These are phyloP conservation scores for Fusarium euwallaceae DNA, from an alignment of 2,329 filamentous ascomycete genomes.

Conservation along the genomic window DNA sequence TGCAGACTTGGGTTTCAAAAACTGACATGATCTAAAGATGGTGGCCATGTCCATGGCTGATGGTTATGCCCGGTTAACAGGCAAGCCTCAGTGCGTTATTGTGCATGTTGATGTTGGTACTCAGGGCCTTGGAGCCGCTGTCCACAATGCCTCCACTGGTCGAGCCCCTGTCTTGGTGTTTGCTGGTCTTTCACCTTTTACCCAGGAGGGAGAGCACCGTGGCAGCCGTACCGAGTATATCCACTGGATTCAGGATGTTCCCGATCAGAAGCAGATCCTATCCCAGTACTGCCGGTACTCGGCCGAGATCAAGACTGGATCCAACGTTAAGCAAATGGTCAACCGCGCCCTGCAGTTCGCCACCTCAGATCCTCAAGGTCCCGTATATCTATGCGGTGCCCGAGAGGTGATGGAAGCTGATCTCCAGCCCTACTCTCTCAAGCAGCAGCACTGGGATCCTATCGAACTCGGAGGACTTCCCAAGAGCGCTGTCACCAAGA, in stretches of 20 bases:
- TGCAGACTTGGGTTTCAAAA: background rate
- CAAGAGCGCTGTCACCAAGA: slow-evolving; percentile 64
- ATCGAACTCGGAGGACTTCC: slow-evolving; percentile 75
- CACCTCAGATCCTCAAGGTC: slow-evolving; percentile 80
- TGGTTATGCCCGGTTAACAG: slow-evolving; percentile 80
- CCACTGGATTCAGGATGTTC: slow-evolving; percentile 88
- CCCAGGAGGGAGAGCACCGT: slow-evolving; percentile 81
- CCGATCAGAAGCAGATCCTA: slow-evolving; percentile 84
- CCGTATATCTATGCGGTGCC: slow-evolving; percentile 83
- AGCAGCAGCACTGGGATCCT: slow-evolving; percentile 78
- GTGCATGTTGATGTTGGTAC: slow-evolving; percentile 87
- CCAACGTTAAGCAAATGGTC: slow-evolving; percentile 91
- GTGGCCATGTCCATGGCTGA: slow-evolving; percentile 88
- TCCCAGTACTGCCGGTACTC: slow-evolving; percentile 88
- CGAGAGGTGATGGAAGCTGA: slow-evolving; percentile 90
- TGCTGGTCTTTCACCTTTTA: slow-evolving; percentile 82
- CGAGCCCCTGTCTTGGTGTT: slow-evolving; percentile 83
- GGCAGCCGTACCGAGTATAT: slow-evolving; percentile 87
- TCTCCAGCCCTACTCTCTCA: slow-evolving; percentile 77
- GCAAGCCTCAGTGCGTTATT: slow-evolving; percentile 81
- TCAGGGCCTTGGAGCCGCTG: slow-evolving; percentile 80
- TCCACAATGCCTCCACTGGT: slow-evolving; percentile 83
- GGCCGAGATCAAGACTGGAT: slow-evolving; percentile 85
- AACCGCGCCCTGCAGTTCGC: slow-evolving; percentile 88
- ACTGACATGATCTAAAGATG: slow-evolving; percentile 67